Percentiles rank a stretch among this genome's conserved stretches.
phyloP scores from a whole-genome alignment of 139 green algal species.

The Spirogloea muscicola region DNA sequence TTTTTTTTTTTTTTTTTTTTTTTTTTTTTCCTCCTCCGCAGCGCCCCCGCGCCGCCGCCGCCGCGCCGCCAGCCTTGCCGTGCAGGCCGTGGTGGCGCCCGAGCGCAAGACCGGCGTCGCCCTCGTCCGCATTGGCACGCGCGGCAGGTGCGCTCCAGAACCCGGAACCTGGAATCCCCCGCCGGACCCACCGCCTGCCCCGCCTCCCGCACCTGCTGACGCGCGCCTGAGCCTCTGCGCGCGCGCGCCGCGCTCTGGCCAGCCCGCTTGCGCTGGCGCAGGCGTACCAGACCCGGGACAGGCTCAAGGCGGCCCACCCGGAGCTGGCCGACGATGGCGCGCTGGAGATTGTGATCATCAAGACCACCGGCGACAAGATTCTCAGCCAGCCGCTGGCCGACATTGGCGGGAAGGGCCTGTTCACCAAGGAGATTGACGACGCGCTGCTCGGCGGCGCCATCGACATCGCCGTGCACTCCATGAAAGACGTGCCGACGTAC shows the following conservation, averaged over 20 bases:
- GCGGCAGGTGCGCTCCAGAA: slow-evolving; percentile 5
- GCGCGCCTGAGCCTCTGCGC: too few relatives aligned
- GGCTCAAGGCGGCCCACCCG: slow-evolving; percentile 83
- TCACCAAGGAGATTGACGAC: slow-evolving; percentile 99
- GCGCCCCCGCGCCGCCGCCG: too few relatives aligned
- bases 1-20: too few relatives aligned
- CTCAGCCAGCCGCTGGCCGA: slow-evolving; percentile 94
- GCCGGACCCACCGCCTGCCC: background rate
- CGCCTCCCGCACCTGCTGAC: too few relatives aligned
- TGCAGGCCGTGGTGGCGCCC: background rate
- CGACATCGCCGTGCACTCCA: slow-evolving; percentile 99
- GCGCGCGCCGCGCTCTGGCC: slow-evolving; percentile 56
- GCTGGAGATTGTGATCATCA: slow-evolving; percentile 99
- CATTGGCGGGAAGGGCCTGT: slow-evolving; percentile 98
- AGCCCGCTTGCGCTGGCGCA: slow-evolving; percentile 94
- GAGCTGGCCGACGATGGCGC: slow-evolving; percentile 87
- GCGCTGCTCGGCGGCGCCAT: slow-evolving; percentile 87
- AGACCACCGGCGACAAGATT: slow-evolving; percentile 99
- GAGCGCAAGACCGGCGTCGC: slow-evolving; percentile 3
- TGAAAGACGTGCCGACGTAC: slow-evolving; percentile 99
- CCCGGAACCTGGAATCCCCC: background rate
- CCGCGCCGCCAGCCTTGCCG: too few relatives aligned
- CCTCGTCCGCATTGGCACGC: slow-evolving; percentile 21
- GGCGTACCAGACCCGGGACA: slow-evolving; percentile 93
- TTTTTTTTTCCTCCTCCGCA: too few relatives aligned